Evolutionary conservation across 176 grass and related monocot species (phyloP), one percentile per base, ranked within the genome.

Genomic region (Olyra latifolia): DNA sequence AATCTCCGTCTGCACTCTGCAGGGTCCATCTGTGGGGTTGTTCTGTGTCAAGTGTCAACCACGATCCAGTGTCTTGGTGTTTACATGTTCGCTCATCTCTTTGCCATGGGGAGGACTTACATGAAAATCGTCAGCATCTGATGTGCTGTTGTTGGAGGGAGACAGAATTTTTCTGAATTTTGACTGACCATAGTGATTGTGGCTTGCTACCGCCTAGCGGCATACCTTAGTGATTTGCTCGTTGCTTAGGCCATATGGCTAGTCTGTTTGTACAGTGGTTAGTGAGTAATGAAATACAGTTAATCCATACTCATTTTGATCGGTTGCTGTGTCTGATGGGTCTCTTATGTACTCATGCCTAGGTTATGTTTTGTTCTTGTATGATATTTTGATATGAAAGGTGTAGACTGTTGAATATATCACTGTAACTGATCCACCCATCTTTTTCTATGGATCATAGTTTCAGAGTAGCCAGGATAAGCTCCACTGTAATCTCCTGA

Each of bases 191-290:
- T 58, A 70, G 54, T 62, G 10, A n/a, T 44, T 28, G 9, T 32
- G 54, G 22, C 59, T 66, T 53, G 30, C 47, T 62, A 24, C 44
- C 0, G 1, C 32, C 32, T 35, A 35, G 32, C 32, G 5, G 30
- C 15, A 22, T 72, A 3, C 6, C 29, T 39, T 50, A 25, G 27
- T 2, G 14, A 66, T 66, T 28, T 66, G 52, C 66, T 83, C 2
- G 66, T 73, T 78, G 57, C 43, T 82, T 81, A 29, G 58, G 17
- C 49, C 30, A 22, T 83, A 10, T 74, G 60, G 42, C 10, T 19
- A 11, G 10, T 43, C 20, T 72, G 76, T 12, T 7, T 59, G 27
- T 80, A 35, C 56, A 77, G 25, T 0, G 39, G 62, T 56, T 19
- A 35, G 3, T 53, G 32, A 35, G 32, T 4, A 35, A 35, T 35